A percentile compares a stretch with the other conserved stretches of the same genome.
These are phyloP conservation scores for Angomonas desouzai DNA, from an alignment of 208 protist species.

Conservation along the genomic window DNA sequence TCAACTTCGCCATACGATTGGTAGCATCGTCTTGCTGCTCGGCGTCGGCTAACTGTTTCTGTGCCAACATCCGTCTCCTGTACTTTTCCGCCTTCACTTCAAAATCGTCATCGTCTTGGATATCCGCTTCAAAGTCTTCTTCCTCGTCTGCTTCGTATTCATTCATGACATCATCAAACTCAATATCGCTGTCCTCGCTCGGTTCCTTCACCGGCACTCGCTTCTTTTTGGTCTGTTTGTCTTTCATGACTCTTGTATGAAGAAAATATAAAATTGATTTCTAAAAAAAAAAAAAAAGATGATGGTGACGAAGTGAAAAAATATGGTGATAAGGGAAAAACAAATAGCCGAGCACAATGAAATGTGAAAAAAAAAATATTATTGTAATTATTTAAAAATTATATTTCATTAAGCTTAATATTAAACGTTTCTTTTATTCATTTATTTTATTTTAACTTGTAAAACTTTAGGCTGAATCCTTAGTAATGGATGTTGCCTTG, in stretches of 20 bases:
- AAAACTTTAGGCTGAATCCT: slow-evolving; percentile 14
- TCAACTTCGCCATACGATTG: slow-evolving; percentile 47
- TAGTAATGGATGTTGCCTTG: slow-evolving; percentile 51
- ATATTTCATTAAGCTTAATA: too few relatives aligned
- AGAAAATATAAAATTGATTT: slow-evolving; percentile 1
- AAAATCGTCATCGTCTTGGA: slow-evolving; percentile 77
- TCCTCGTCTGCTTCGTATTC: slow-evolving; percentile 37
- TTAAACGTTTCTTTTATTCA: slow-evolving; percentile 6
- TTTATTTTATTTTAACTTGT: slow-evolving; percentile 1
- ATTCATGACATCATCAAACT: slow-evolving; percentile 48
- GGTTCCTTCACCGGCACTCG: slow-evolving; percentile 8
- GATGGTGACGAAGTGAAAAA: background rate
- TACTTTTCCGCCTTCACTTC: slow-evolving; percentile 80
- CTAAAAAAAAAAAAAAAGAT: background rate
- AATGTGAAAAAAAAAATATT: background rate
- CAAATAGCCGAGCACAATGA: too few relatives aligned
- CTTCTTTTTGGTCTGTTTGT: slow-evolving; percentile 5
- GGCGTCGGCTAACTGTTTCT: slow-evolving; percentile 56
- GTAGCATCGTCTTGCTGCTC: slow-evolving; percentile 58
- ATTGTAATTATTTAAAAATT: background rate
- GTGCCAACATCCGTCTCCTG: slow-evolving; percentile 51
- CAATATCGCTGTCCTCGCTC: slow-evolving; percentile 32
- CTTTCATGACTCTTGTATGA: slow-evolving; percentile 3
- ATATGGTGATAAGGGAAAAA: background rate
- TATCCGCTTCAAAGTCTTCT: slow-evolving; percentile 38